Conservation (phyloP, 1,284 basidiomycete genomes). For the Leccinum insigne region DNA sequence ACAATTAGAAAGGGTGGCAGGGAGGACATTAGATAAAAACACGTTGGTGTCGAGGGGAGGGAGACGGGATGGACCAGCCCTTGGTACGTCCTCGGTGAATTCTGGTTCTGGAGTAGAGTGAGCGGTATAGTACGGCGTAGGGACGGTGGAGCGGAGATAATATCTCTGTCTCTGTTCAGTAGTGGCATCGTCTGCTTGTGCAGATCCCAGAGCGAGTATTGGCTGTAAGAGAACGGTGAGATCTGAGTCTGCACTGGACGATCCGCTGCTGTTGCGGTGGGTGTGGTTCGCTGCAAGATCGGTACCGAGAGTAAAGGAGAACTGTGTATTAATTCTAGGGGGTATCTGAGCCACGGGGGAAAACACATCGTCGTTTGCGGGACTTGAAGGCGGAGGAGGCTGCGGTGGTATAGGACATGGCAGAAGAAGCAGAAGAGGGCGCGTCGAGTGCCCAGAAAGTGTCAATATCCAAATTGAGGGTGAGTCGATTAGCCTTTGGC, state of each 20-base stretch:
- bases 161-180: slow-evolving; percentile 15
- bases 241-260: slow-evolving; percentile 25
- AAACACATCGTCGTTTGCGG: slow-evolving; percentile 22
- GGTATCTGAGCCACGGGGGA: slow-evolving; percentile 3
- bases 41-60: slow-evolving; percentile 25
- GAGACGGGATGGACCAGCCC: slow-evolving; percentile 32
- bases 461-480: slow-evolving; percentile 29
- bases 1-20: slow-evolving; percentile 7
- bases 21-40: not conserved
- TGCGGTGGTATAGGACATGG: slow-evolving; percentile 31
- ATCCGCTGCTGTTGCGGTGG: slow-evolving; percentile 10
- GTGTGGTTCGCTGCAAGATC: slow-evolving; percentile 9
- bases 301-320: slow-evolving; percentile 12
- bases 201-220: slow-evolving; percentile 12
- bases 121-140: slow-evolving; percentile 17
- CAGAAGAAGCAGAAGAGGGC: slow-evolving; percentile 20
- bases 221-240: slow-evolving; percentile 19
- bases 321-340: slow-evolving; percentile 5
- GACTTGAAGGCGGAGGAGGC: slow-evolving; percentile 13
- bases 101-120: slow-evolving; percentile 34
- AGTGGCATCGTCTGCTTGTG: slow-evolving; percentile 6
- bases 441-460: slow-evolving; percentile 18
- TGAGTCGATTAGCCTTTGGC: slow-evolving; percentile 14
- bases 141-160: too few species aligned
- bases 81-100: slow-evolving; percentile 15